Evolutionary conservation across 1,284 basidiomycete species (phyloP), one percentile per base, ranked within the genome.

Genomic region (Tilletiopsis washingtonensis): DNA sequence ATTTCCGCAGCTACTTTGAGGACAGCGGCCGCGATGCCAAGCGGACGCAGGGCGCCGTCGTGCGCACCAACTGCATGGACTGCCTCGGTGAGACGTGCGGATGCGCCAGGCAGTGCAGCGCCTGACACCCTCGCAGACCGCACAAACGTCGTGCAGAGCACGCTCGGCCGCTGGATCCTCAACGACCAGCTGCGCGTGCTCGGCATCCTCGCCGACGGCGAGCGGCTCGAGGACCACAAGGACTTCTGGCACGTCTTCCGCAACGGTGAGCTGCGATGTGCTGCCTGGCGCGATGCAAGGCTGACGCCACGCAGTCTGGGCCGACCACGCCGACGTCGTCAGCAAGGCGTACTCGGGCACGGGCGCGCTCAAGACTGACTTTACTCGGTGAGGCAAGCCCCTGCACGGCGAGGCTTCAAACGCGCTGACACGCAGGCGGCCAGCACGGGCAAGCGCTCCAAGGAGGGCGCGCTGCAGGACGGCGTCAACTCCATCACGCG

Each of bases 291-390:
- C 40, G 15, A 23, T 26, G 41, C 25, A 26, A 36, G 12, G 53
- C 26, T 43, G 29, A 46, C n/a, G 24, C n/a, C n/a, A n/a, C n/a
- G 42, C 15, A 45, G 91, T 97, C 74, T 99, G 94, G 94, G 86
- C 94, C 19, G 88, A 98, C 71, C 93, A 98, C 71, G 94, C 90
- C 17, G 90, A 99, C 74, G 78, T 80, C 45, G 87, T 99, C 57
- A 85, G 90, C 1, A 83, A 81, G 53, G 91, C 91, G 0, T 98
- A 99, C 75, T 86, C 84, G 45, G 94, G 94, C 21, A 93, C 91
- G 20, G 91, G 88, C 14, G 94, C 94, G 1, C 77, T 99, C 62
- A 99, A 98, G 76, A 91, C 90, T 1, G 94, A 98, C 75, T 97
- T 90, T 73, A 98, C 70, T 1, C 91, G 23, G 26, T 48, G 29